phyloP scores from a whole-genome alignment of 2,329 filamentous ascomycete species.

The Fusarium decemcellulare region DNA sequence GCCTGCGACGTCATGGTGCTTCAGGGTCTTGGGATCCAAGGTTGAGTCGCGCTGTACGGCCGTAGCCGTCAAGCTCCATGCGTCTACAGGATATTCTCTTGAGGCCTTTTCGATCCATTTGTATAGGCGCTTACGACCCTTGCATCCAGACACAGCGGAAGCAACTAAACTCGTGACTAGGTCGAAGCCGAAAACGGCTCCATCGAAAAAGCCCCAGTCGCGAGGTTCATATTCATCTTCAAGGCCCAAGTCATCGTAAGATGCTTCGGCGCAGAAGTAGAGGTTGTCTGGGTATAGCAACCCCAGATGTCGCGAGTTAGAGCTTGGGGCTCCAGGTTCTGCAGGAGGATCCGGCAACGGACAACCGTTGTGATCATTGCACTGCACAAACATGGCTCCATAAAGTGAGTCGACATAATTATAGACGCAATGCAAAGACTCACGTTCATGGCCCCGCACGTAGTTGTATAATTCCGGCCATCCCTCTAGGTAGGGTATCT shows the following conservation, averaged over 20 bases:
- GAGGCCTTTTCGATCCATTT: not conserved
- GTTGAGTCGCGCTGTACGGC: too few relatives aligned
- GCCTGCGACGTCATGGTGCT: too few relatives aligned
- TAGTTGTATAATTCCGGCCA: not conserved
- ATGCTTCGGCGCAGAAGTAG: not conserved
- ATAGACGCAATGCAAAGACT: not conserved
- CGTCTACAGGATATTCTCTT: too few relatives aligned
- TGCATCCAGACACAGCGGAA: not conserved
- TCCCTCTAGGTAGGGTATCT: not conserved
- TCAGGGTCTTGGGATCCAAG: too few relatives aligned
- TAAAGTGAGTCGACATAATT: constrained; percentile 1
- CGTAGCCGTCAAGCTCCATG: too few relatives aligned
- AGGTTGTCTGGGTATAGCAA: not conserved
- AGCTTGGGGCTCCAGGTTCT: too few relatives aligned
- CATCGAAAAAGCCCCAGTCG: not conserved
- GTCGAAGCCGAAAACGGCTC: not conserved
- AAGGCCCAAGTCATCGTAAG: not conserved
- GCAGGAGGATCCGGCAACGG: not conserved
- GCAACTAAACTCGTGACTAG: not conserved
- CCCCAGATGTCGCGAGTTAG: too few relatives aligned
- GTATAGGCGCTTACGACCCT: not conserved
- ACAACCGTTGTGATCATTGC: not conserved
- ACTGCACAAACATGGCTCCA: constrained; percentile 6
- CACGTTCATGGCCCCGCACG: not conserved
- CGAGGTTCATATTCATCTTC: not conserved